Base-by-base conservation (phyloP, 2,329 filamentous ascomycete genomes). In the Raffaelea ambrosiae region DNA sequence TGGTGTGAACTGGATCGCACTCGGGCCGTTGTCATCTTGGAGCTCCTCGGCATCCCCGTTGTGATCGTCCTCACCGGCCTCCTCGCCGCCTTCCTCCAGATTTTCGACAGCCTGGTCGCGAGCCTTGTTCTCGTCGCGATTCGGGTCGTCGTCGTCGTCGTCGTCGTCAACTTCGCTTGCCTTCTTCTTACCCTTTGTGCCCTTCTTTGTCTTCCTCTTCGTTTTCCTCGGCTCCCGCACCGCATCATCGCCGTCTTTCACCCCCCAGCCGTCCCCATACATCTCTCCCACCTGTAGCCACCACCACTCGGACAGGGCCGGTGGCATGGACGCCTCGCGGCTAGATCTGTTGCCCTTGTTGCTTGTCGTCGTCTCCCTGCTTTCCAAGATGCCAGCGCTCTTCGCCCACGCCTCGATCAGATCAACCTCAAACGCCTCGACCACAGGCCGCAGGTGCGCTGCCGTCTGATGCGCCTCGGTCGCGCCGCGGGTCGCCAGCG, bases 341-440 rank as follows among this genome's bases (percentile, higher is more conserved):
- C 39, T 40, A 8, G 18, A 11, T 38, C 50, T 7, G 46, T 41
- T 11, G 39, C 44, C 42, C 52, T 38, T n/a, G 7, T 38, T n/a
- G 8, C 18, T 38, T 59, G 42, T 63, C 66, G 42, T 57, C 57
- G 18, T 52, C 26, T 42, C 47, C 16, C 68, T 60, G 33, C 70
- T 63, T 45, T 64, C 61, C 48, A 64, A 63, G 9, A 83, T 57
- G 0, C 78, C 81, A 3, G 75, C 66, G 20, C 65, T 54, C 51
- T 68, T 67, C 4, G 76, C 74, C 83, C 83, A 87, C 4, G 71
- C 63, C 45, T 83, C 58, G 8, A 83, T 68, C 46, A 81, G 54
- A 51, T 71, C 66, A 11, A 79, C 72, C 61, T 87, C 83, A 58
- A 83, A 86, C 13, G 68, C 66, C 61, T 84, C 81, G 2, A 86